A percentile compares a stretch with the other conserved stretches of the same genome.
Evolutionary conservation across 257 asterid genomes (phyloP).

Genomic region (Solanum ossicruentum): DNA sequence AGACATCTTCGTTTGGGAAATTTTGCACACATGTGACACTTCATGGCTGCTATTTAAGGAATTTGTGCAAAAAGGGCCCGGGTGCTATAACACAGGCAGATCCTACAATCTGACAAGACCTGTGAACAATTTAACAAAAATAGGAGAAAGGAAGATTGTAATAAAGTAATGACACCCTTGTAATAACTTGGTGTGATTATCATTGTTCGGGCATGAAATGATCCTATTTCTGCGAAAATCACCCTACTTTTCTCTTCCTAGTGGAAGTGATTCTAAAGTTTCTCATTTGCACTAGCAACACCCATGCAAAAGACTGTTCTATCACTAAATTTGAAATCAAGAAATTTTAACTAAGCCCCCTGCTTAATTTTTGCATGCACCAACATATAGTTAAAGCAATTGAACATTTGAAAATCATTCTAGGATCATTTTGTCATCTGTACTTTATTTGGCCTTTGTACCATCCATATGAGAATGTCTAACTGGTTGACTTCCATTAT

Average conservation of each 20-base stretch:
- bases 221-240: neutral
- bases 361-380: neutral
- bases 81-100: neutral
- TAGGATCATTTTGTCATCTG: neutral
- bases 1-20: neutral
- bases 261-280: neutral
- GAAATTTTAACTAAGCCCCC: neutral
- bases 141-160: neutral
- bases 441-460: neutral
- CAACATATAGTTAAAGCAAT: neutral
- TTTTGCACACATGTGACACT: neutral
- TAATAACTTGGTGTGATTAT: neutral
- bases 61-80: neutral
- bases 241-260: neutral
- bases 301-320: neutral
- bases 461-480: neutral
- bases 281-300: neutral
- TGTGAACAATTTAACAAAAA: neutral
- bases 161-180: neutral
- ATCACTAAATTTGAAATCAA: neutral
- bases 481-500: neutral
- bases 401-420: neutral
- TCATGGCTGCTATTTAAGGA: neutral
- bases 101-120: neutral
- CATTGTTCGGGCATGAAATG: neutral